phyloP scores from a whole-genome alignment of 1,284 basidiomycete genomes.

The Pisolithus thermaeus region DNA sequence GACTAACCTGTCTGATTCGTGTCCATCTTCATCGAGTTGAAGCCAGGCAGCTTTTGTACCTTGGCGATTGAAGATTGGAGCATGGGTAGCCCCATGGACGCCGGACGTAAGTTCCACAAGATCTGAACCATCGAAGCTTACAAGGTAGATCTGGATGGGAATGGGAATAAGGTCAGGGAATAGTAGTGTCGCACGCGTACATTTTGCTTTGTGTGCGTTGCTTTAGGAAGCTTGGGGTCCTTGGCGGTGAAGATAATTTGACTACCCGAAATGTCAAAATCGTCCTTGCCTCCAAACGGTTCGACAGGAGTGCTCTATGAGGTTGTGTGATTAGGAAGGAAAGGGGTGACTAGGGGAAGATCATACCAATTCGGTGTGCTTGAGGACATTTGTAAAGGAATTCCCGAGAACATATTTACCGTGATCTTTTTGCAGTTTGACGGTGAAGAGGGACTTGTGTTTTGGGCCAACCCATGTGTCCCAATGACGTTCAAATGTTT shows the following conservation, averaged over 20 bases:
- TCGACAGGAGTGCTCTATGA: constrained; percentile 69
- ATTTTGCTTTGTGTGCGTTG: constrained; percentile 78
- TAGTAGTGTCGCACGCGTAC: constrained; percentile 30
- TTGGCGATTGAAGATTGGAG: constrained; percentile 59
- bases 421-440: constrained; percentile 45
- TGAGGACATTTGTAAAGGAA: constrained; percentile 54
- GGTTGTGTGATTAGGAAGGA: constrained; percentile 2
- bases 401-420: constrained; percentile 49
- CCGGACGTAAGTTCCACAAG: constrained; percentile 73
- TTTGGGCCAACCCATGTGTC: constrained; percentile 82
- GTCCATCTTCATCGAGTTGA: constrained; percentile 80
- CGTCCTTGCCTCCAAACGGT: constrained; percentile 72
- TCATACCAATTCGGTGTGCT: constrained; percentile 61
- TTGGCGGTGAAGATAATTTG: constrained; percentile 83
- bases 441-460: constrained; percentile 62
- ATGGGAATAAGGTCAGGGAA: constrained; percentile 5
- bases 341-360: constrained; percentile 3
- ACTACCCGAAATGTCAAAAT: constrained; percentile 66
- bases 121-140: constrained; percentile 42
- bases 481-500: constrained; percentile 80
- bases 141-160: constrained; percentile 55
- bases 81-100: constrained; percentile 74
- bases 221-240: constrained; percentile 65
- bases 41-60: constrained; percentile 81
- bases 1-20: constrained; percentile 72